phyloP scores from a whole-genome alignment of 2,329 filamentous ascomycete genomes.

The Xylaria sp. region DNA sequence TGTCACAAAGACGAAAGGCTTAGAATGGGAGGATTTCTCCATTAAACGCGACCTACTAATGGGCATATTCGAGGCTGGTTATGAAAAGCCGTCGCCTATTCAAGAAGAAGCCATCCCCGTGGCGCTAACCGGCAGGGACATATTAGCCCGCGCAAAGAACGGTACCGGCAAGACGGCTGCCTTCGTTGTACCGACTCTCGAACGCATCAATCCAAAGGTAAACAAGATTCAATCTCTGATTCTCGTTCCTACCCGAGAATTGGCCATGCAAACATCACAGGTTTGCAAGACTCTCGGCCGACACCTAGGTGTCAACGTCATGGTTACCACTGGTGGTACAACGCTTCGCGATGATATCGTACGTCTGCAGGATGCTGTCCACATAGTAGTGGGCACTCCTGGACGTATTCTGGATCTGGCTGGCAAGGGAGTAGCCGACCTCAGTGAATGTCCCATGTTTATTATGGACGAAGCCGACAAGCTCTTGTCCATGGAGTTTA shows the following conservation, averaged over 20 bases:
- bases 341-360: slow-evolving; percentile 95
- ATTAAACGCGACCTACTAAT: slow-evolving; percentile 94
- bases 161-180: slow-evolving; percentile 97
- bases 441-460: slow-evolving; percentile 94
- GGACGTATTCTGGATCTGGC: slow-evolving; percentile 94
- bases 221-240: slow-evolving; percentile 96
- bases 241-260: slow-evolving; percentile 90
- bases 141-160: slow-evolving; percentile 95
- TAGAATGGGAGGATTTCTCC: slow-evolving; percentile 96
- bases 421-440: slow-evolving; percentile 91
- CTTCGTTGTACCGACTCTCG: slow-evolving; percentile 91
- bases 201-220: slow-evolving; percentile 94
- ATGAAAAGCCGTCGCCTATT: slow-evolving; percentile 97
- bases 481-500: slow-evolving; percentile 93
- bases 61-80: slow-evolving; percentile 98
- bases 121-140: slow-evolving; percentile 88
- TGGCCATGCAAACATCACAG: slow-evolving; percentile 97
- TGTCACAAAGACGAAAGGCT: slow-evolving; percentile 94
- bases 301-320: slow-evolving; percentile 94
- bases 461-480: slow-evolving; percentile 99
- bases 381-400: slow-evolving; percentile 95
- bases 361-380: slow-evolving; percentile 86
- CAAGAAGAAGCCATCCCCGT: slow-evolving; percentile 99
- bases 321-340: slow-evolving; percentile 98
- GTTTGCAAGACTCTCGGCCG: slow-evolving; percentile 98